Evolutionary conservation across 441 rosid genomes (phyloP).

Genomic region (Corymbia calophylla): DNA sequence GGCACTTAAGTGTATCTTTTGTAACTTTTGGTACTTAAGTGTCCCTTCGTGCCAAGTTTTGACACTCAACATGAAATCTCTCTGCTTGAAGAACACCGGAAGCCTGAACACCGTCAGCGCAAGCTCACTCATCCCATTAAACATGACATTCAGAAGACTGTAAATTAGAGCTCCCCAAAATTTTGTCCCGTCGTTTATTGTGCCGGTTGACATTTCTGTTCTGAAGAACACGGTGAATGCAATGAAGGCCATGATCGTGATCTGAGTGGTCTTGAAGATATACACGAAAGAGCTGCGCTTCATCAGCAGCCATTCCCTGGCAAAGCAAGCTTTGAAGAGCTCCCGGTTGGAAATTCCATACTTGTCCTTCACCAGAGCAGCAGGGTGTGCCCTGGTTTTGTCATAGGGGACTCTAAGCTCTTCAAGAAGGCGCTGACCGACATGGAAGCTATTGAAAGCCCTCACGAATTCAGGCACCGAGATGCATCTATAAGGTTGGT

Average conservation of each 20-base stretch:
- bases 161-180: constrained; percentile 61
- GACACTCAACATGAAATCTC: constrained; percentile 56
- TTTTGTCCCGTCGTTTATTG: constrained; percentile 23
- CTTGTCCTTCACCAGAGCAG: constrained; percentile 44
- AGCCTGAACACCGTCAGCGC: constrained; percentile 55
- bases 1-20: too few species aligned
- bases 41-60: too few species aligned
- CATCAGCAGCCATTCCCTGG: constrained; percentile 60
- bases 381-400: constrained; percentile 45
- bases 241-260: constrained; percentile 44
- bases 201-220: constrained; percentile 37
- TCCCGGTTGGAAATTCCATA: constrained; percentile 60
- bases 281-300: constrained; percentile 53
- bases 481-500: constrained; percentile 36
- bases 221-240: constrained; percentile 51
- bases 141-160: constrained; percentile 62
- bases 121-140: constrained; percentile 67
- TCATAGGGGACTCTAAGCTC: constrained; percentile 47
- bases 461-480: constrained; percentile 40
- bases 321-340: constrained; percentile 57
- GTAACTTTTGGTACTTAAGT: too few species aligned
- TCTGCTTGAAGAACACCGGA: constrained; percentile 57
- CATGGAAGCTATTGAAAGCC: constrained; percentile 33
- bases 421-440: constrained; percentile 28
- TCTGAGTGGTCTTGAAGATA: constrained; percentile 55